Base-by-base conservation (phyloP, 768 basidiomycete species). In the Aureoboletus auriporus region DNA sequence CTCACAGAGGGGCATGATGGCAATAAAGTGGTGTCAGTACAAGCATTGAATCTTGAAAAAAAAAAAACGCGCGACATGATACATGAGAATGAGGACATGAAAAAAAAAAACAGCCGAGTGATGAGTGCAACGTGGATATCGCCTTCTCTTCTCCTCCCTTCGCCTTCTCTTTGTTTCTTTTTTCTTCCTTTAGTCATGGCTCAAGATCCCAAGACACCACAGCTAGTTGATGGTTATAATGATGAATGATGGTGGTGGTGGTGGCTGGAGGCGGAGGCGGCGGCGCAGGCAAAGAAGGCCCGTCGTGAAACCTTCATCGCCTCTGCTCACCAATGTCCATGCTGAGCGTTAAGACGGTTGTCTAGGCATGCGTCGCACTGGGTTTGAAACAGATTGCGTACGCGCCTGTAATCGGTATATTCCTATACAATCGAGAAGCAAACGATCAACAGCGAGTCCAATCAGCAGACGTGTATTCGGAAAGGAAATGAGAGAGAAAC, bases 321-420 rank as follows among this genome's bases (percentile, higher is more conserved):
- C 34, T 23, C 6, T 35, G 20, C 14, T 52, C 58, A 62, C 60
- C 59, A 58, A 20, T 23, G 20, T 23, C 20, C 20, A 23, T 23
- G 20, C 20, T 4, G 20, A 23, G 20, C 20, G 4, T 23, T 2
- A 23, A 23, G 20, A 23, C 20, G 20, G 20, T 23, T 23, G 20
- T 23, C 20, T 23, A 23, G 73, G 69, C 84, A 86, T 1, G 41
- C 53, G 5, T 83, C 84, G 67, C 84, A 86, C 47, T 76, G 70
- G 49, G 75, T 75, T 56, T 84, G 83, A 56, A 87, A 83, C 64
- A 86, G 71, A 62, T 80, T 88, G 49, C 75, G 68, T 34, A 87
- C 80, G 35, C 75, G 73, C 46, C 78, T 74, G 34, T 79, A 61
- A 56, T 85, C 82, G 42, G 65, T 51, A 31, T 66, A 61, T 30